Percentiles rank a stretch among this genome's conserved stretches.
Evolutionary conservation across 2,329 filamentous ascomycete species (phyloP).

Genomic region (Chalaropsis ovoidea): DNA sequence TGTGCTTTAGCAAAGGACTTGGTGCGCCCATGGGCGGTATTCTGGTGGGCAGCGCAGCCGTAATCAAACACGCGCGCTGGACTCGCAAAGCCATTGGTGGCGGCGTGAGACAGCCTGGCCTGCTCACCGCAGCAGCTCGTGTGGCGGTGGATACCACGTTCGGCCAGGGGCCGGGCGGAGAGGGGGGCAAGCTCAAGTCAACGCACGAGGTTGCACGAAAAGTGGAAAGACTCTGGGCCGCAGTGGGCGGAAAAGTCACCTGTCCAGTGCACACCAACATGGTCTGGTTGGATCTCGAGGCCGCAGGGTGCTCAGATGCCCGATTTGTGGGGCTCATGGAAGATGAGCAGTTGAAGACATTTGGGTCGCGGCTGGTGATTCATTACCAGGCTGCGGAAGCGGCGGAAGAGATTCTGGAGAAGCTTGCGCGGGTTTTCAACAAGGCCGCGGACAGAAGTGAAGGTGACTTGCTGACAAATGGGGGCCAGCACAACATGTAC

Average conservation of each 20-base stretch:
- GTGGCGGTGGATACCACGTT: slow-evolving; percentile 51
- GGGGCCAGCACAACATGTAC: slow-evolving; percentile 27
- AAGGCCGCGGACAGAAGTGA: slow-evolving; percentile 30
- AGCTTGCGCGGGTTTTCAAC: slow-evolving; percentile 47
- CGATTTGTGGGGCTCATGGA: slow-evolving; percentile 36
- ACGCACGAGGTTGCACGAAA: slow-evolving; percentile 54
- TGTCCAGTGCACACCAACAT: slow-evolving; percentile 81
- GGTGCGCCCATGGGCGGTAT: slow-evolving; percentile 73
- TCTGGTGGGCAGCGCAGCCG: slow-evolving; percentile 44
- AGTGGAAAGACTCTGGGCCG: slow-evolving; percentile 60
- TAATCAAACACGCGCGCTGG: slow-evolving; percentile 36
- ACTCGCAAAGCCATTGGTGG: slow-evolving; percentile 62
- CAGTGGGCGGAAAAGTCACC: slow-evolving; percentile 56
- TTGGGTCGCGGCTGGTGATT: slow-evolving; percentile 38
- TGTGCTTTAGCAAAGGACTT: slow-evolving; percentile 75
- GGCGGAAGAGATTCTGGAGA: slow-evolving; percentile 48
- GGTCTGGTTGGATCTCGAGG: slow-evolving; percentile 69
- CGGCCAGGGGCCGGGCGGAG: slow-evolving; percentile 33
- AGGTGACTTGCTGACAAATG: neutral
- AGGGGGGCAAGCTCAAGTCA: slow-evolving; percentile 47
- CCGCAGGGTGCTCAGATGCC: slow-evolving; percentile 39
- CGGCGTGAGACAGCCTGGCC: slow-evolving; percentile 60
- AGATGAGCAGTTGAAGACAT: slow-evolving; percentile 37
- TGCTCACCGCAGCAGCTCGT: slow-evolving; percentile 60
- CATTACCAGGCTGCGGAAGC: slow-evolving; percentile 54